Conservation (phyloP, 768 basidiomycete species). For the Amanita subjunquillea region DNA sequence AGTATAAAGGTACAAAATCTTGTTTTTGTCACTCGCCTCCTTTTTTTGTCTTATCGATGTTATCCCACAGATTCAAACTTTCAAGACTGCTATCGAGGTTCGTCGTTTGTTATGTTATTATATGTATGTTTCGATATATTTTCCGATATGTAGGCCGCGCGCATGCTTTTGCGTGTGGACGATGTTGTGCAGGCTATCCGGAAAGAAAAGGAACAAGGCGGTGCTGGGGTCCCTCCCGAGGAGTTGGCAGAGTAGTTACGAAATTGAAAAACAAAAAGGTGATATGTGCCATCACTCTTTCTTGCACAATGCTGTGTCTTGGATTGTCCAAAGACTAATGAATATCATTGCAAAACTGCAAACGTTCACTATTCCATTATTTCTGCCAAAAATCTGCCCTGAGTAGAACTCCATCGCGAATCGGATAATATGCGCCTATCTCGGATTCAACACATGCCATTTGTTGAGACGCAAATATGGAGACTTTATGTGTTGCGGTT, state of each 20-base stretch:
- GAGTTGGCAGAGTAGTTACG: slow-evolving; percentile 9
- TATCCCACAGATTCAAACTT: slow-evolving; percentile 67
- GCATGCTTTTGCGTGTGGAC: slow-evolving; percentile 86
- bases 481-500: neutral
- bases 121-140: neutral
- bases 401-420: neutral
- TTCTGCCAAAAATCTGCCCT: neutral
- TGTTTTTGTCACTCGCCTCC: neutral
- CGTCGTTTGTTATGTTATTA: neutral
- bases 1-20: slow-evolving; percentile 68
- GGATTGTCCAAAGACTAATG: neutral
- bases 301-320: neutral
- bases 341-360: neutral
- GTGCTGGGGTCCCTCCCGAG: neutral
- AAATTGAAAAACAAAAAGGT: neutral
- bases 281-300: neutral
- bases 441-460: neutral
- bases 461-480: neutral
- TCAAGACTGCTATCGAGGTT: slow-evolving; percentile 92
- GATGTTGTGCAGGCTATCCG: slow-evolving; percentile 88
- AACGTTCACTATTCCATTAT: neutral
- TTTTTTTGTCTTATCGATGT: neutral
- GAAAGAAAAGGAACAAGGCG: slow-evolving; percentile 53
- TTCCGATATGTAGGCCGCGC: slow-evolving; percentile 39
- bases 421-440: neutral